Evolutionary conservation across 108 stramenopile genomes (phyloP).

Genomic region (Mayamaea pseudoterrestris): DNA sequence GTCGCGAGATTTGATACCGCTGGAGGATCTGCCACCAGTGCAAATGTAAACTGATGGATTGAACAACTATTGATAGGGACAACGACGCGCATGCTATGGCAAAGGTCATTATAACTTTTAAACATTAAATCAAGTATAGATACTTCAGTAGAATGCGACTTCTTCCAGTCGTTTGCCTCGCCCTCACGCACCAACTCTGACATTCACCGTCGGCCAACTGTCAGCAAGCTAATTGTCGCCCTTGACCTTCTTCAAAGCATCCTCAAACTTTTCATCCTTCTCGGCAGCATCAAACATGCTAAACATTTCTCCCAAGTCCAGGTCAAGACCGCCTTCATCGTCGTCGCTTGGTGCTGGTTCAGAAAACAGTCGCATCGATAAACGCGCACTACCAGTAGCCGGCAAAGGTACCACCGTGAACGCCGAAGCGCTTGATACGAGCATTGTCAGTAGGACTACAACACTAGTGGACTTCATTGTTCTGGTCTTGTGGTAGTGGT

Average conservation of each 20-base stretch:
- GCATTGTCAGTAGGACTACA: too few species aligned
- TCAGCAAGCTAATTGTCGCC: slow-evolving; percentile 5
- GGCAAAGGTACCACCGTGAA: too few species aligned
- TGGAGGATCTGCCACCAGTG: slow-evolving; percentile 73
- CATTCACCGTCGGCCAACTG: too few species aligned
- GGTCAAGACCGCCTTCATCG: slow-evolving; percentile 63
- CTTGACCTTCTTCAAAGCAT: slow-evolving; percentile 68
- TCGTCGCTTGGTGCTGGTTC: slow-evolving; percentile 31
- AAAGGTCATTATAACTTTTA: not conserved
- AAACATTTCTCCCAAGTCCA: slow-evolving; percentile 82
- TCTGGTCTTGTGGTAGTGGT: too few species aligned
- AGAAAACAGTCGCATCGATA: slow-evolving; percentile 21
- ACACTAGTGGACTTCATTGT: too few species aligned
- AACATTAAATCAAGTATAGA: not conserved
- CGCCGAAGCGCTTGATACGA: too few species aligned
- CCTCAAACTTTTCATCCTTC: slow-evolving; percentile 69
- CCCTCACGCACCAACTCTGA: too few species aligned
- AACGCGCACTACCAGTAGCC: too few species aligned
- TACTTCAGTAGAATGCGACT: not conserved
- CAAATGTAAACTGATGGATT: slow-evolving; percentile 18
- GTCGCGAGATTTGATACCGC: slow-evolving; percentile 57
- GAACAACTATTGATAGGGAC: not conserved
- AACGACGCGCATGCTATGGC: too few species aligned
- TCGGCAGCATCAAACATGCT: slow-evolving; percentile 81
- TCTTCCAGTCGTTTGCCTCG: too few species aligned